Conservation (phyloP, 2,329 filamentous ascomycete genomes). For the Pseudogymnoascus sp. region DNA sequence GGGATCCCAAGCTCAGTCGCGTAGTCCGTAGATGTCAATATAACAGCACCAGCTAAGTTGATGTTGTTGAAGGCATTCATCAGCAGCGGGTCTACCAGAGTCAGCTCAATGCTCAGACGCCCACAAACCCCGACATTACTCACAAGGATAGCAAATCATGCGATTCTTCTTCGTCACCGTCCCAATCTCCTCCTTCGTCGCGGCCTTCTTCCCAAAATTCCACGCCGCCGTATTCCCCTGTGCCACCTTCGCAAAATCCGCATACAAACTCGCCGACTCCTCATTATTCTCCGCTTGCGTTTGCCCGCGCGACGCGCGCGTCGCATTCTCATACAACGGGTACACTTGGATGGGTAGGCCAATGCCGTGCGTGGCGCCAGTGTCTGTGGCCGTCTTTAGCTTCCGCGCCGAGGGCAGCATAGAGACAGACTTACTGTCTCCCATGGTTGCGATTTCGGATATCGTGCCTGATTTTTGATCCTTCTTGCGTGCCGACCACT, state of each 20-base stretch:
- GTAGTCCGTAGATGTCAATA: constrained; percentile 48
- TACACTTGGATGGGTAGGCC: constrained; percentile 59
- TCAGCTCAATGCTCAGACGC: constrained; percentile 14
- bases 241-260: constrained; percentile 49
- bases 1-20: constrained; percentile 47
- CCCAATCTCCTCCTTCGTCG: constrained; percentile 43
- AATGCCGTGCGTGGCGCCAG: constrained; percentile 48
- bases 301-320: constrained; percentile 48
- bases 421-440: constrained; percentile 29
- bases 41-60: constrained; percentile 51
- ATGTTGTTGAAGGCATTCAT: constrained; percentile 67
- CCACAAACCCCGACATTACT: no score
- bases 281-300: constrained; percentile 44
- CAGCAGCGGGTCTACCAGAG: constrained; percentile 48
- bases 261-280: constrained; percentile 53
- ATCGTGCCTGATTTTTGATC: constrained; percentile 40
- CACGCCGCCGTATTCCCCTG: constrained; percentile 46
- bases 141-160: constrained; percentile 62
- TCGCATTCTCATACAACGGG: constrained; percentile 57
- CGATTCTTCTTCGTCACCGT: constrained; percentile 48
- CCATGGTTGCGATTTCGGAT: constrained; percentile 38
- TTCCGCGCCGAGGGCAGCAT: constrained; percentile 10
- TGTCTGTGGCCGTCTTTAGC: constrained; percentile 31
- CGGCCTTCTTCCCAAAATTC: constrained; percentile 40
- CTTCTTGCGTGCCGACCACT: constrained; percentile 47